Percentiles rank a stretch among this genome's conserved stretches.
phyloP scores from a whole-genome alignment of 2,329 filamentous ascomycete species.

The Torrubiella hemipterigena region DNA sequence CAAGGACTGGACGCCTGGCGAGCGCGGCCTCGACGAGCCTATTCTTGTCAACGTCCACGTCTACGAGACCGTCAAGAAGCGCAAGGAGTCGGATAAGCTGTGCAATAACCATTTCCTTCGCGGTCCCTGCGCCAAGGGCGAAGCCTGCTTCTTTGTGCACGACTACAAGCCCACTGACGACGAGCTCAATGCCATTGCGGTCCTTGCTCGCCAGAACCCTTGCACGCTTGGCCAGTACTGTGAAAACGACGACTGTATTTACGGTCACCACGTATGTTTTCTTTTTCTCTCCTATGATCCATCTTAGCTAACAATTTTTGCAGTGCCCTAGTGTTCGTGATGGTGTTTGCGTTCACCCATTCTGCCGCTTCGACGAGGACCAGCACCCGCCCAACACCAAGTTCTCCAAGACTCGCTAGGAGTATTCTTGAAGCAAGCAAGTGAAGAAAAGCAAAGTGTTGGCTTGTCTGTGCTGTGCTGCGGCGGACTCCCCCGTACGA shows the following conservation, averaged over 20 bases:
- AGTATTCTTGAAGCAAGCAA: too few relatives aligned
- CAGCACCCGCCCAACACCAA: slow-evolving; percentile 47
- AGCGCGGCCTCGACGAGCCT: slow-evolving; percentile 41
- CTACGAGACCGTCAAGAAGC: slow-evolving; percentile 43
- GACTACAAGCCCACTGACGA: slow-evolving; percentile 39
- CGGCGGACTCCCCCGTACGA: too few relatives aligned
- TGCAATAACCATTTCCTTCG: slow-evolving; percentile 52
- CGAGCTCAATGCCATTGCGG: slow-evolving; percentile 43
- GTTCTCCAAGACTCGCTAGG: too few relatives aligned
- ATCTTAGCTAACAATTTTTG: slow-evolving; percentile 4
- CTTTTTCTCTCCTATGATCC: neutral
- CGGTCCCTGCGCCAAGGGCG: slow-evolving; percentile 41
- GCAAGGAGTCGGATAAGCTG: slow-evolving; percentile 41
- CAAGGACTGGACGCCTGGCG: slow-evolving; percentile 40
- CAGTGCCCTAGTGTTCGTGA: slow-evolving; percentile 43
- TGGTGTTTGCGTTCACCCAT: slow-evolving; percentile 38
- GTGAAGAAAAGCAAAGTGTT: too few relatives aligned
- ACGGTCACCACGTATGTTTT: slow-evolving; percentile 46
- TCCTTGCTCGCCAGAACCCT: slow-evolving; percentile 43
- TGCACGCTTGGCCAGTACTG: slow-evolving; percentile 48
- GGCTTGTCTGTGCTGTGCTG: too few relatives aligned
- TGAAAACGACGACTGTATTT: slow-evolving; percentile 44
- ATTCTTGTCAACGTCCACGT: slow-evolving; percentile 32
- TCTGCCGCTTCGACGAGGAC: slow-evolving; percentile 40
- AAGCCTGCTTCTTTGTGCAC: slow-evolving; percentile 46